A percentile compares a stretch with the other conserved stretches of the same genome.
Evolutionary conservation across 2,329 filamentous ascomycete genomes (phyloP).

Genomic region (Bimuria novae-zelandiae): DNA sequence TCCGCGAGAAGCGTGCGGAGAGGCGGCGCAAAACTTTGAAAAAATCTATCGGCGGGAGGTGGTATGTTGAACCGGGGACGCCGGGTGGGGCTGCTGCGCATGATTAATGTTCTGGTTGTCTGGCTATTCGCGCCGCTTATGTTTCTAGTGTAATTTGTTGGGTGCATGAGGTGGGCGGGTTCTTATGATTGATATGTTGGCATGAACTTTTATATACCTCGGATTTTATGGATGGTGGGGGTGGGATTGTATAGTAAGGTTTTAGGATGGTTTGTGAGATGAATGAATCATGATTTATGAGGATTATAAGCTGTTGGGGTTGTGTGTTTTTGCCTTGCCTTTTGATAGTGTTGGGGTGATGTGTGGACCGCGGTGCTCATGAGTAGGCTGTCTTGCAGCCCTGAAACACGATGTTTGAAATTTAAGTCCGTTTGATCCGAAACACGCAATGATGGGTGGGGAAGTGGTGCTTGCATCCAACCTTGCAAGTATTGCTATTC

Average conservation of each 20-base stretch:
- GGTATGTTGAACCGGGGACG: constrained; percentile 39
- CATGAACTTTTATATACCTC: no score
- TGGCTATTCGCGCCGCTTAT: not conserved
- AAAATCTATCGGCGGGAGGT: constrained; percentile 57
- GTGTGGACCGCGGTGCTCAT: no score
- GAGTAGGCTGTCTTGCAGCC: no score
- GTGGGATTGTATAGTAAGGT: not conserved
- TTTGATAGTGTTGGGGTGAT: no score
- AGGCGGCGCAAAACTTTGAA: constrained; percentile 58
- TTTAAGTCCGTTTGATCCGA: no score
- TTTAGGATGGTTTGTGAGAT: not conserved
- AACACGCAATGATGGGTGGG: no score
- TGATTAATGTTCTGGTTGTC: not conserved
- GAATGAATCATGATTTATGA: not conserved
- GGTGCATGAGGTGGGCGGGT: not conserved
- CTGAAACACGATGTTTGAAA: no score
- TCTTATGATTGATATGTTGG: not conserved
- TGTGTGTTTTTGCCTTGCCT: no score
- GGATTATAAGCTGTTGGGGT: not conserved
- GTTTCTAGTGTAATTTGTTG: not conserved
- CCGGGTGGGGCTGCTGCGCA: constrained; percentile 19
- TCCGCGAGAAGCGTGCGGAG: constrained; percentile 55
- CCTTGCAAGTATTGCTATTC: no score
- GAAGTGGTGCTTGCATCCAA: no score
- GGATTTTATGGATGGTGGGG: no score